phyloP scores from a whole-genome alignment of 2,329 filamentous ascomycete species.

The Lojkania enalia region DNA sequence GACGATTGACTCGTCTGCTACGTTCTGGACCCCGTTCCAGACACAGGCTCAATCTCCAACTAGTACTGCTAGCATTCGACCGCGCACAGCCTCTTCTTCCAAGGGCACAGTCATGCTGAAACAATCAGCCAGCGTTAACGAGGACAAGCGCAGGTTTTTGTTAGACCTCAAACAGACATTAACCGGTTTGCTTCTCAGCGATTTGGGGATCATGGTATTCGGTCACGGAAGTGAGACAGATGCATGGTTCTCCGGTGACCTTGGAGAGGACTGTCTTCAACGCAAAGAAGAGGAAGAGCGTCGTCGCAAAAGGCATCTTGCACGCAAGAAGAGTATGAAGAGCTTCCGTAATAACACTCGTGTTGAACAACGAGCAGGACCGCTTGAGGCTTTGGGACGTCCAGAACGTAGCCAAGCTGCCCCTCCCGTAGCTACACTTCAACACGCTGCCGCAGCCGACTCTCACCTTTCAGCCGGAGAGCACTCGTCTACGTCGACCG shows the following conservation, averaged over 20 bases:
- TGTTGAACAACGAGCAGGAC: constrained; percentile 43
- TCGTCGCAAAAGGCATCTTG: constrained; percentile 42
- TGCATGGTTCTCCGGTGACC: constrained; percentile 71
- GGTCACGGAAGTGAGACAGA: constrained; percentile 92
- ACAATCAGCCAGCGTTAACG: constrained; percentile 57
- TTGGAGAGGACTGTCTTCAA: constrained; percentile 53
- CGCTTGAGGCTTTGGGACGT: constrained; percentile 49
- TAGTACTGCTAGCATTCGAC: constrained; percentile 63
- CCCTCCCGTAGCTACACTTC: constrained; percentile 47
- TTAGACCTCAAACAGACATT: constrained; percentile 76
- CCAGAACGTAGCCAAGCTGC: constrained; percentile 47
- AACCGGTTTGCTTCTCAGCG: constrained; percentile 83
- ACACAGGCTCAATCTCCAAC: constrained; percentile 67
- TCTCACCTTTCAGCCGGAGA: constrained; percentile 50
- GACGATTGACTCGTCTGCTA: constrained; percentile 73
- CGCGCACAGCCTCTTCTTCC: constrained; percentile 68
- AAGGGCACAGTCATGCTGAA: constrained; percentile 68
- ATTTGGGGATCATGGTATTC: constrained; percentile 84
- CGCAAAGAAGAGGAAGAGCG: constrained; percentile 47
- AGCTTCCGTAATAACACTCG: constrained; percentile 54
- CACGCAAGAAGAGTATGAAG: constrained; percentile 60
- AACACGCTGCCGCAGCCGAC: constrained; percentile 45
- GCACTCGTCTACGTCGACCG: constrained; percentile 50
- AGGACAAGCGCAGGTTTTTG: constrained; percentile 79
- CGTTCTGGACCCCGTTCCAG: constrained; percentile 89